These are phyloP conservation scores for Fusarium sterilihyphosum DNA, from an alignment of 2,329 filamentous ascomycete genomes.

Conservation along the genomic window DNA sequence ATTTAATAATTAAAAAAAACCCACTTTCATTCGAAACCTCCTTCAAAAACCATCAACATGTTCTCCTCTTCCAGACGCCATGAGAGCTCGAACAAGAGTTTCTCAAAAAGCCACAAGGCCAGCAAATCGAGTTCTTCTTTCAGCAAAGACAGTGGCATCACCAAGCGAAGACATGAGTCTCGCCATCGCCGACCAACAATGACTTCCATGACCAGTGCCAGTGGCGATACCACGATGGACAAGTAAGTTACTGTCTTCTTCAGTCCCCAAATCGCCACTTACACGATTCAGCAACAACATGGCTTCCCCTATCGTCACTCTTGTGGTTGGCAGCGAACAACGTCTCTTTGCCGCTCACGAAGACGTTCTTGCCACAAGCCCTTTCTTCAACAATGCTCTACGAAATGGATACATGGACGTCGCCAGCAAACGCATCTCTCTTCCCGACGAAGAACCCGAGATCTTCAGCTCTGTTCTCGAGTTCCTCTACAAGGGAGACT, in stretches of 20 bases:
- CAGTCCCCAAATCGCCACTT: background rate
- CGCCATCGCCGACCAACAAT: conserved; percentile 60
- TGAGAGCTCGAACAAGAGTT: conserved; percentile 60
- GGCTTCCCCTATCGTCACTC: conserved; percentile 79
- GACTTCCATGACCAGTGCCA: conserved; percentile 51
- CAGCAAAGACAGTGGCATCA: conserved; percentile 63
- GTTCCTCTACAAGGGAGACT: conserved; percentile 94
- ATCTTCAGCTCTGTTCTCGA: conserved; percentile 92
- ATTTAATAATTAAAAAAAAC: conserved; percentile 20
- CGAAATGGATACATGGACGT: conserved; percentile 50
- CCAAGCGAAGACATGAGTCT: conserved; percentile 64
- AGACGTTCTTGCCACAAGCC: conserved; percentile 80
- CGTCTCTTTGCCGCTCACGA: conserved; percentile 93
- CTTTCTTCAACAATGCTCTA: conserved; percentile 71
- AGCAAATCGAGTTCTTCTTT: conserved; percentile 65
- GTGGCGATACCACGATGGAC: conserved; percentile 53
- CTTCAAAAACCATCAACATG: conserved; percentile 48
- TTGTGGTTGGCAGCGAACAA: conserved; percentile 82
- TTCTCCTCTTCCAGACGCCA: conserved; percentile 58
- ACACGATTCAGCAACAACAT: conserved; percentile 56
- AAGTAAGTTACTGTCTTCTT: conserved; percentile 53
- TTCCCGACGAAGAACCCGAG: conserved; percentile 88
- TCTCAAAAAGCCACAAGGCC: conserved; percentile 61
- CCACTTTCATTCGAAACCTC: background rate
- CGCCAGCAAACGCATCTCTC: conserved; percentile 73